phyloP scores from a whole-genome alignment of 1,139 yeast species.

The Nadsonia starkeyi-henricii region DNA sequence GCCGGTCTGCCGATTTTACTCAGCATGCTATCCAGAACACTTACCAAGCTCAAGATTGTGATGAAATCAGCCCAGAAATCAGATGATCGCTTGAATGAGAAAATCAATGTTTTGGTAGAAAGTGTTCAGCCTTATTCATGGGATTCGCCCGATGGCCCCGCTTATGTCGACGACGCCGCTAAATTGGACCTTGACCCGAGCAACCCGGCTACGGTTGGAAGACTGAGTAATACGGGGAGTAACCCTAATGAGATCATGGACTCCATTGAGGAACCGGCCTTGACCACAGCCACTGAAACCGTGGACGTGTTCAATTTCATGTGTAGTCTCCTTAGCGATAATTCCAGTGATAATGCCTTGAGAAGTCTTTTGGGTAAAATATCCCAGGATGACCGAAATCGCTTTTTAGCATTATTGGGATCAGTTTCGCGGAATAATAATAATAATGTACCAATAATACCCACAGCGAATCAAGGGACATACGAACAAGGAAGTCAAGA shows the following conservation, averaged over 20 bases:
- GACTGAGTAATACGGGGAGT: background rate
- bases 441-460: too few relatives aligned
- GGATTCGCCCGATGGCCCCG: background rate
- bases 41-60: background rate
- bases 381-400: background rate
- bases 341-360: background rate
- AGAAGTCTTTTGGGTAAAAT: background rate
- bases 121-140: background rate
- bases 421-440: too few relatives aligned
- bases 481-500: too few relatives aligned
- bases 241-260: background rate
- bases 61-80: background rate
- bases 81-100: background rate
- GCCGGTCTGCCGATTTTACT: background rate
- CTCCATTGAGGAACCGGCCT: background rate
- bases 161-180: background rate
- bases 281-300: background rate
- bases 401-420: background rate
- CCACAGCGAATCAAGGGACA: too few relatives aligned
- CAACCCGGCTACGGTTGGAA: background rate
- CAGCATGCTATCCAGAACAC: background rate
- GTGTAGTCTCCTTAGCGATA: background rate
- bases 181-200: background rate
- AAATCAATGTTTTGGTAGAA: background rate
- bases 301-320: background rate